Base-by-base conservation (phyloP, 2,329 filamentous ascomycete genomes). In the Orbilia brochopaga region DNA sequence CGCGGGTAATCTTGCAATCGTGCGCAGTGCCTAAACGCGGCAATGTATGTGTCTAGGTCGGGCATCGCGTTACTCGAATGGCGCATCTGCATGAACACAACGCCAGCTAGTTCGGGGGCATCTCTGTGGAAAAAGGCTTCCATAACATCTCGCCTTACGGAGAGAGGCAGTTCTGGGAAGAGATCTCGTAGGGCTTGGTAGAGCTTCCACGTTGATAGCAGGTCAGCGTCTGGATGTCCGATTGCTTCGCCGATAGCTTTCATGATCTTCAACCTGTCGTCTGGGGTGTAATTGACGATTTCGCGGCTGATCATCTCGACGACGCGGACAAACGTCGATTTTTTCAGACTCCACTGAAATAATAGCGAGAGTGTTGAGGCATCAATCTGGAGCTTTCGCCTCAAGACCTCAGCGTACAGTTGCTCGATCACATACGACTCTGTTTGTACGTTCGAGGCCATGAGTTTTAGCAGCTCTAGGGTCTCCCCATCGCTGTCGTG, bases 51-150 rank as follows among this genome's bases (percentile, higher is more conserved):
- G 50, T 90, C 87, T 8, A 85, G 80, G 1, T 83, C 88, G 0
- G 94, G 91, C 21, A 86, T 85, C 1, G 82, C 80, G 1, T 81
- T 81, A 65, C 88, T 85, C 23, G 84, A 83, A 74, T 92, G 88
- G n/a, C 92, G 89, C 92, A 97, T 97, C 78, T 97, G 91, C 13
- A 90, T 90, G 79, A 99, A 97, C 35, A 96, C 87, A 73, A 92
- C 84, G 52, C 87, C 87, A 1, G 90, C 92, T 85, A 97, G 92
- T 77, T 97, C 92, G 11, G 90, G 84, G 10, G 92, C 87, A 27
- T 85, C 84, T 42, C 91, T 88, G 6, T 83, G 81, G 78, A 95
- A 96, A 80, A 97, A 97, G 21, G 85, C 83, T 21, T 88, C 84
- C 90, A 99, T 96, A 50, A 97, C 82, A 24, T 83, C 80, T 13